Conservation (phyloP, 73 alveolate species). For the Paramecium tetraurelia region DNA sequence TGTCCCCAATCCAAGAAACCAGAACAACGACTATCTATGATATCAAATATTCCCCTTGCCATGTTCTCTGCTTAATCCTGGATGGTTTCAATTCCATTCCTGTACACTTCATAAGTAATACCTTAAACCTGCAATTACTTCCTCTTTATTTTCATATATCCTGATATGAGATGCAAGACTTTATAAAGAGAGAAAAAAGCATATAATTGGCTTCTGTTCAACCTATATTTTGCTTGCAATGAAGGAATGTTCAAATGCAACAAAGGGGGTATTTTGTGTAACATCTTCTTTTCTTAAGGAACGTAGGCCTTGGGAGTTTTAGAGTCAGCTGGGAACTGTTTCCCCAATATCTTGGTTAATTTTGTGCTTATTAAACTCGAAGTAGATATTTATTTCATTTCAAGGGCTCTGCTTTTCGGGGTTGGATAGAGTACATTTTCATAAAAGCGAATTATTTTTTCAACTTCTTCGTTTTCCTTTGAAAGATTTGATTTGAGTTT, state of each 20-base stretch:
- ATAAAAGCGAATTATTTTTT: conserved; percentile 1
- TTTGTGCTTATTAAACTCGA: neutral
- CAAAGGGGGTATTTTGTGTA: conserved; percentile 7
- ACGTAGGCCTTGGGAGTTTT: neutral
- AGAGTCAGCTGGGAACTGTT: neutral
- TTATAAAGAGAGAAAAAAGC: neutral
- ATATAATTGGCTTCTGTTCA: neutral
- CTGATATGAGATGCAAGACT: neutral
- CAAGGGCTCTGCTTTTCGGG: conserved; percentile 2
- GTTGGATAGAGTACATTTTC: conserved; percentile 14
- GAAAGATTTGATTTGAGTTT: neutral
- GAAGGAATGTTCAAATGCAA: neutral
- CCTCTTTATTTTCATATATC: neutral
- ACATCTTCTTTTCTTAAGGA: neutral
- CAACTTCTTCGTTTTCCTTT: neutral
- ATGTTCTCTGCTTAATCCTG: conserved; percentile 34
- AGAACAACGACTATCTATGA: conserved; percentile 3
- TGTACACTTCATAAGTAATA: neutral
- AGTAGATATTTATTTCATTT: neutral
- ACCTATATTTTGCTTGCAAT: neutral
- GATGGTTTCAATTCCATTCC: conserved; percentile 33
- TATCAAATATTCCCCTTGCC: conserved; percentile 19
- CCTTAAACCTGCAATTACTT: neutral
- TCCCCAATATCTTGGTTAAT: neutral
- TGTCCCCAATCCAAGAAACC: conserved; percentile 45